These are phyloP conservation scores for Rhododendron mucronatum DNA, from an alignment of 148 eudicot genomes.

Conservation along the genomic window DNA sequence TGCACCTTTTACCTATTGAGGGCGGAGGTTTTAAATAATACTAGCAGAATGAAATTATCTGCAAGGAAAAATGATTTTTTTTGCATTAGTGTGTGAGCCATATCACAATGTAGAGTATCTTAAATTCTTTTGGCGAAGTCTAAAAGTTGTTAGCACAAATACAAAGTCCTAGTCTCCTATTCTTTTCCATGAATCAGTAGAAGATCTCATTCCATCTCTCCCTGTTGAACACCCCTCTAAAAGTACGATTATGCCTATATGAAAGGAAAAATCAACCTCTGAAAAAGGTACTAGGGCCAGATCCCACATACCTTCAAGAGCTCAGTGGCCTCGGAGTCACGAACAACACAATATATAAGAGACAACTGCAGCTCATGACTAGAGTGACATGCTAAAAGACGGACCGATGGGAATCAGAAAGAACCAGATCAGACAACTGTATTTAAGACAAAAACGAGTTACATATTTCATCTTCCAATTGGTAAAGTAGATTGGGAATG, in stretches of 20 bases:
- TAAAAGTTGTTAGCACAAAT: neutral
- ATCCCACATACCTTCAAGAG: conserved; percentile 46
- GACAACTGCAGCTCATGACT: conserved; percentile 29
- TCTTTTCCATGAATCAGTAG: neutral
- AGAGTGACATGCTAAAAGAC: conserved; percentile 18
- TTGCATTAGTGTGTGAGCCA: neutral
- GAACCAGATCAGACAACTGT: conserved; percentile 13
- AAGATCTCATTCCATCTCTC: neutral
- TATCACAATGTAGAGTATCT: neutral
- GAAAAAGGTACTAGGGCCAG: neutral
- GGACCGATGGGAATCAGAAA: conserved; percentile 15
- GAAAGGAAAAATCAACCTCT: neutral
- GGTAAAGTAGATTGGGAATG: neutral
- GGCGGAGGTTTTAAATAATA: neutral
- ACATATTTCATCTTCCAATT: neutral
- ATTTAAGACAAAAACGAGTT: conserved; percentile 7
- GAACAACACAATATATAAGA: conserved; percentile 21
- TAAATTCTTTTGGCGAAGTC: neutral
- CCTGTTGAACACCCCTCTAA: neutral
- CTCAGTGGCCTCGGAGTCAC: conserved; percentile 26
- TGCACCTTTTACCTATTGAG: too few species aligned
- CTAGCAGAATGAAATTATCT: neutral
- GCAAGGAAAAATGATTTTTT: neutral
- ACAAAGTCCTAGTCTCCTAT: neutral
- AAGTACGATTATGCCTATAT: neutral